Evolutionary conservation across 805 yeast genomes (phyloP).

Genomic region (Komagataella kurtzmanii): DNA sequence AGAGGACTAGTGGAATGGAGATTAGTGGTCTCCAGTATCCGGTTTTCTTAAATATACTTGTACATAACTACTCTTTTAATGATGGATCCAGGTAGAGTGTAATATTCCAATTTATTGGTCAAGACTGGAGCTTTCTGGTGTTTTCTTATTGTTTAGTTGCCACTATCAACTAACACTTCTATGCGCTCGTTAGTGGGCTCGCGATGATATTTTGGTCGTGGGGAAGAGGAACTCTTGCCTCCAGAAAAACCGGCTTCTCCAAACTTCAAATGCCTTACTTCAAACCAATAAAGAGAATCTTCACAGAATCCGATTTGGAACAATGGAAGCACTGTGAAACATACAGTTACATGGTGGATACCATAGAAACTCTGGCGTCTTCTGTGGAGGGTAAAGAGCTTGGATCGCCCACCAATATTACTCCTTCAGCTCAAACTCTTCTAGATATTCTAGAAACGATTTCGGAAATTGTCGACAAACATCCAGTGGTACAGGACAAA

Average conservation of each 20-base stretch:
- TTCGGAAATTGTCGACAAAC: constrained; percentile 25
- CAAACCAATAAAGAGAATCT: constrained; percentile 13
- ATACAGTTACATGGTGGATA: constrained; percentile 34
- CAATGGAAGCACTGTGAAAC: constrained; percentile 43
- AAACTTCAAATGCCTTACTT: background rate
- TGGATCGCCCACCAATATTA: constrained; percentile 28
- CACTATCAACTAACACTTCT: background rate
- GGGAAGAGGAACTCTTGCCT: background rate
- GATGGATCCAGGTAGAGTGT: background rate
- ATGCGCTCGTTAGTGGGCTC: background rate
- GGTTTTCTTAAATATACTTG: background rate
- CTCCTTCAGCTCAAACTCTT: constrained; percentile 20
- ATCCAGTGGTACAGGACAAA: constrained; percentile 60
- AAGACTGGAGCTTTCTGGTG: background rate
- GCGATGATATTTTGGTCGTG: background rate
- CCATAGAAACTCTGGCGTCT: constrained; percentile 42
- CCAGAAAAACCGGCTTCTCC: background rate
- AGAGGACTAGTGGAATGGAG: background rate
- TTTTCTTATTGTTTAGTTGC: background rate
- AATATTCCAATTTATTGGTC: no score
- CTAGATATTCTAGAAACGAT: constrained; percentile 32
- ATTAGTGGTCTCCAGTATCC: background rate
- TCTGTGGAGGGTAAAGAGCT: constrained; percentile 54
- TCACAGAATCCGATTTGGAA: constrained; percentile 45
- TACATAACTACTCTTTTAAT: background rate